A percentile compares a stretch with the other conserved stretches of the same genome.
These are phyloP conservation scores for Colletotrichum tanaceti DNA, from an alignment of 2,329 filamentous ascomycete genomes.

Conservation along the genomic window DNA sequence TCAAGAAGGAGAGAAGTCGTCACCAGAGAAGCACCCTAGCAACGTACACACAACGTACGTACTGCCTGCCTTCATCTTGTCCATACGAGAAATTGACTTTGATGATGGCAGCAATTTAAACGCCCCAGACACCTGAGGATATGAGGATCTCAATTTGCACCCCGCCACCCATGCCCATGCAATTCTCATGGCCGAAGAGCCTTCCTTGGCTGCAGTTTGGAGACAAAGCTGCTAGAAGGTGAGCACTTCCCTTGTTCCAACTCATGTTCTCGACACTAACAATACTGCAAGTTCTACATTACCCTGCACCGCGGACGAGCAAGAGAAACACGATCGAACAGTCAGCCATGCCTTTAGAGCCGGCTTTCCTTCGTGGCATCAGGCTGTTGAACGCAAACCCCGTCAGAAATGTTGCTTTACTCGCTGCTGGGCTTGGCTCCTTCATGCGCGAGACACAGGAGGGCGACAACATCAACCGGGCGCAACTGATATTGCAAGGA, in stretches of 20 bases:
- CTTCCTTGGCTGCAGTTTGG: conserved; percentile 20
- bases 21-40: not conserved
- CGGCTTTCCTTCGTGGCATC: not conserved
- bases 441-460: conserved; percentile 15
- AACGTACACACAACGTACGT: not conserved
- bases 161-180: not conserved
- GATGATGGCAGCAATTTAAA: too few species aligned
- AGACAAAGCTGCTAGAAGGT: not conserved
- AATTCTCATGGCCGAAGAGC: not conserved
- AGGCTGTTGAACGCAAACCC: too few species aligned
- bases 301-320: too few species aligned
- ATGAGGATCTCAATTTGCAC: not conserved
- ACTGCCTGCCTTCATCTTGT: too few species aligned
- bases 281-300: not conserved
- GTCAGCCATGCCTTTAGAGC: too few species aligned
- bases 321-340: not conserved
- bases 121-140: not conserved
- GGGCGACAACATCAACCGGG: not conserved
- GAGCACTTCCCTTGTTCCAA: not conserved
- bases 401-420: not conserved
- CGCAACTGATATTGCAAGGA: not conserved
- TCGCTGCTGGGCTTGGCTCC: conserved; percentile 2
- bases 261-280: not conserved
- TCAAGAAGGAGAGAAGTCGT: not conserved
- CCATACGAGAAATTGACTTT: too few species aligned